Percentiles rank a stretch among this genome's conserved stretches.
Conservation (phyloP, 306 rosid genomes). For the Castanea crenata region DNA sequence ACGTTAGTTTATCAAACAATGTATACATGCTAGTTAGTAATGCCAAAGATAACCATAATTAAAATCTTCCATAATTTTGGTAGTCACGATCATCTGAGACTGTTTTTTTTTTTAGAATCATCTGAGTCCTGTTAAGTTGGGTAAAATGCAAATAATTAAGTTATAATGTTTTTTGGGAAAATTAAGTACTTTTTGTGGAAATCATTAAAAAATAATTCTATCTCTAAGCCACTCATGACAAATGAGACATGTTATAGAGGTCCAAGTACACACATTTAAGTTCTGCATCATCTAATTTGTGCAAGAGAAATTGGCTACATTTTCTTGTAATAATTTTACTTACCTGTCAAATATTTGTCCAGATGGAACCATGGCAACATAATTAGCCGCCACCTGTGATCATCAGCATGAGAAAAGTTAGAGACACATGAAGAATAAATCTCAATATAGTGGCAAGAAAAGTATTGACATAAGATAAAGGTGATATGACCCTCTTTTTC, state of each 20-base stretch:
- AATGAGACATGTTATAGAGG: background rate
- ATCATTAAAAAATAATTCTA: background rate
- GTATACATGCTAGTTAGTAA: background rate
- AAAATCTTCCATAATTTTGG: no score
- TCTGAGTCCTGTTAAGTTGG: background rate
- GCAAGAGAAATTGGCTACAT: constrained; percentile 14
- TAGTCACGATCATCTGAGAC: no score
- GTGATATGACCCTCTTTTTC: background rate
- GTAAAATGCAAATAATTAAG: background rate
- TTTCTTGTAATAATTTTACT: background rate
- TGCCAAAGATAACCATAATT: no score
- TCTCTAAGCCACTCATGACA: background rate
- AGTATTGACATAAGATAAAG: background rate
- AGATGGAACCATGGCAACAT: constrained; percentile 95
- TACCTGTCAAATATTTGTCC: constrained; percentile 98
- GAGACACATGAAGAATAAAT: constrained; percentile 11
- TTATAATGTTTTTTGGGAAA: background rate
- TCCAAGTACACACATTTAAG: background rate
- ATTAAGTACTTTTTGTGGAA: background rate
- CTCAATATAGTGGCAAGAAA: background rate
- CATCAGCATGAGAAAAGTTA: background rate
- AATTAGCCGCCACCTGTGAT: constrained; percentile 88
- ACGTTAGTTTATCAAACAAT: background rate
- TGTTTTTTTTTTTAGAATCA: no score
- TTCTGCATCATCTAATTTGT: constrained; percentile 12